Base-by-base conservation (phyloP, 2,329 filamentous ascomycete species). In the Calonectria henricotiae region DNA sequence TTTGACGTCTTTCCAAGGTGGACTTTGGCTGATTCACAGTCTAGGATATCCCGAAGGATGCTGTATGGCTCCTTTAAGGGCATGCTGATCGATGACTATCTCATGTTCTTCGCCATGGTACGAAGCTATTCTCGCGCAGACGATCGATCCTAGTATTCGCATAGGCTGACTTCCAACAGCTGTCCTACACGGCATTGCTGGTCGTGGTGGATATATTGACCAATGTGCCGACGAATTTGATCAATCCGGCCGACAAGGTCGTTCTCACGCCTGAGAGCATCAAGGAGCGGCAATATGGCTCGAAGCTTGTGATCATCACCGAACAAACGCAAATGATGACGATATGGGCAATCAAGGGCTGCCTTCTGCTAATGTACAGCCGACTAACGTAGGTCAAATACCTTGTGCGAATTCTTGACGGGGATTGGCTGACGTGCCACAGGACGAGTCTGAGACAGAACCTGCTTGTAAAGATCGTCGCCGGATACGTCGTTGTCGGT, bases 271-370 rank as follows among this genome's bases (percentile, higher is more conserved):
- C 85, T 0, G 74, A 82, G 2, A 82, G 81, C 27, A 83, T 85
- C 51, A 77, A 76, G 4, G 76, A 83, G n/a, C 82, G 88, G 54
- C 79, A 82, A 2, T 81, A 79, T 49, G 90, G 89, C 20, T 89
- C 88, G 60, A 91, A 91, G 81, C 85, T 89, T 79, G 89, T 91
- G 1, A 84, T 91, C 15, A 86, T 90, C 11, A 88, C 88, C 0
- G 90, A 91, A 70, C 84, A 91, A 74, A 84, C 86, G 71, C 91
- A 92, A 82, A 83, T 92, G 23, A 83, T 89, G 51, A 84, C 86
- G 0, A 86, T 87, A 17, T 90, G 87, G 85, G 80, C 82, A 0
- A 83, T 89, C 62, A 90, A 90, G 73, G 80, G 82, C 1, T 90
- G 76, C 72, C 80, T 90, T 68, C 74, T 90, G 9, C 79, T 89